Percentiles rank a stretch among this genome's conserved stretches.
Evolutionary conservation across 1,284 basidiomycete species (phyloP).

Genomic region (Trametes hirsuta): DNA sequence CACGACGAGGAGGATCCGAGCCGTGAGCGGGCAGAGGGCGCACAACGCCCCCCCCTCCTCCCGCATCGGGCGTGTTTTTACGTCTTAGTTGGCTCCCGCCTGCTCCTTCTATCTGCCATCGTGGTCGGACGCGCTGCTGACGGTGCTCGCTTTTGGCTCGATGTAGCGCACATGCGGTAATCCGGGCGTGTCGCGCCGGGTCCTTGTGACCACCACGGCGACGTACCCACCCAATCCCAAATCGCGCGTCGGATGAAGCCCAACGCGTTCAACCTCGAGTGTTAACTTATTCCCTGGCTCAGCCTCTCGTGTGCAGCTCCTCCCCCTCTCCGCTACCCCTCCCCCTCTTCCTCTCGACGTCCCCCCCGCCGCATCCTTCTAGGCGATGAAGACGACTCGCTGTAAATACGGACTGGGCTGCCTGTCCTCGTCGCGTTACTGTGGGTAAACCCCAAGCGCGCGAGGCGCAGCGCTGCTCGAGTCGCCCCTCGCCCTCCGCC

Average conservation of each 20-base stretch:
- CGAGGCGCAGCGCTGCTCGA: neutral
- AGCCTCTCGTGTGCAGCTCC: neutral
- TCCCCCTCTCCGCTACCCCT: neutral
- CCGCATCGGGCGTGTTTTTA: slow-evolving; percentile 5
- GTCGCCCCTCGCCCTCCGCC: neutral
- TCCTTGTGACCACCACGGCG: neutral
- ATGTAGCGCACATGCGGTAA: slow-evolving; percentile 21
- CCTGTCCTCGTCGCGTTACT: neutral
- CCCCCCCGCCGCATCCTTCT: neutral
- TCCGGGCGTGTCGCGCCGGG: neutral
- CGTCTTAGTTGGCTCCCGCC: slow-evolving; percentile 14
- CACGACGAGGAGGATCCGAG: slow-evolving; percentile 14
- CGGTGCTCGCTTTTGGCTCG: neutral
- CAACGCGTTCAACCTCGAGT: slow-evolving; percentile 7
- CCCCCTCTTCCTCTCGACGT: neutral
- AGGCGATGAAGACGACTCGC: neutral
- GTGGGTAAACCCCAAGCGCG: neutral
- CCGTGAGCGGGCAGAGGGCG: neutral
- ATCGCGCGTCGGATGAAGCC: neutral
- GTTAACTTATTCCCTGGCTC: slow-evolving; percentile 11
- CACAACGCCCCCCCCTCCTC: neutral
- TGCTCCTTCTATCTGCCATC: neutral
- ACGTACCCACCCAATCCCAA: neutral
- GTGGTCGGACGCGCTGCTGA: slow-evolving; percentile 12
- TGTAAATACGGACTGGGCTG: neutral